Evolutionary conservation across 192 early-diverging fungal genomes (phyloP).

Genomic region (Coemansia sp.): DNA sequence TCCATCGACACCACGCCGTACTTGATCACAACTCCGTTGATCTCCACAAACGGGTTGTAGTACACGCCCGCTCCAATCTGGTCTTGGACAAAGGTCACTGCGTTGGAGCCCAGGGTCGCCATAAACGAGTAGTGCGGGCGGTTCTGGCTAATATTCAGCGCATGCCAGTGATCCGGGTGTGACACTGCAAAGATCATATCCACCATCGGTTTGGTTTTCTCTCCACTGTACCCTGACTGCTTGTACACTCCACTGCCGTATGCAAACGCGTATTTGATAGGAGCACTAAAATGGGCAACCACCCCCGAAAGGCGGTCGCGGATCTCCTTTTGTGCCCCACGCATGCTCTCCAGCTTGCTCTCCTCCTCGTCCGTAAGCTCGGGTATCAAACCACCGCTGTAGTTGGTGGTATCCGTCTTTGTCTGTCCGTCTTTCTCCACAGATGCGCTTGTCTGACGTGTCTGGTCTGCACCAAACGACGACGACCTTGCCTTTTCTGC

Average conservation of each 20-base stretch:
- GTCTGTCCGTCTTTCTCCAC: too few species aligned
- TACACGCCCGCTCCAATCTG: conserved; percentile 88
- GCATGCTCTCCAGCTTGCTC: conserved; percentile 32
- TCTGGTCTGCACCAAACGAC: neutral
- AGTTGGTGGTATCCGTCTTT: conserved; percentile 5
- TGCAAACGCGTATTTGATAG: conserved; percentile 73
- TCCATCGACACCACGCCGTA: conserved; percentile 97
- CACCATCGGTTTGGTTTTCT: conserved; percentile 72
- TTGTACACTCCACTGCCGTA: conserved; percentile 95
- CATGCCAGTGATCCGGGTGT: conserved; percentile 97
- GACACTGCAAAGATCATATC: conserved; percentile 96
- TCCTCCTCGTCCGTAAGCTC: conserved; percentile 31
- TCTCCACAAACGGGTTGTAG: conserved; percentile 90
- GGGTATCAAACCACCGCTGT: conserved; percentile 8
- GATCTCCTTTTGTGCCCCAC: conserved; percentile 22
- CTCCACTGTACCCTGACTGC: conserved; percentile 78
- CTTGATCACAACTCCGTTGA: conserved; percentile 86
- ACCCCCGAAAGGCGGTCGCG: conserved; percentile 23
- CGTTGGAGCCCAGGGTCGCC: conserved; percentile 68
- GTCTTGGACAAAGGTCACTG: conserved; percentile 77
- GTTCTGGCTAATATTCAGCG: conserved; percentile 91
- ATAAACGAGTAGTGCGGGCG: conserved; percentile 89
- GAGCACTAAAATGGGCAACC: conserved; percentile 36
- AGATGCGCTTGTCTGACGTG: neutral
- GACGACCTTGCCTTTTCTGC: neutral